These are phyloP conservation scores for Neonectria magnoliae DNA, from an alignment of 2,329 filamentous ascomycete species.

Conservation along the genomic window DNA sequence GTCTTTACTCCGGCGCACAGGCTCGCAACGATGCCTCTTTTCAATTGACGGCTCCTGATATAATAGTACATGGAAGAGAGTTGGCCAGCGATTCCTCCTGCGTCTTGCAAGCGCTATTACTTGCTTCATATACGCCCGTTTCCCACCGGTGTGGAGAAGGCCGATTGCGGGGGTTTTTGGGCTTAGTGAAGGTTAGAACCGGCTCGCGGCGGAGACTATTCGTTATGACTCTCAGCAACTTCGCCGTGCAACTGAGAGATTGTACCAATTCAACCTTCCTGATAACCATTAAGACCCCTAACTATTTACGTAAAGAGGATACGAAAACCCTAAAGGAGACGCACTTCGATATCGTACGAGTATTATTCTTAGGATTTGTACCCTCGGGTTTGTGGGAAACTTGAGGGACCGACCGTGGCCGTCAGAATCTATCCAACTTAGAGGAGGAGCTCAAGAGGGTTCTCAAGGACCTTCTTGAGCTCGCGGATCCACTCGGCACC, in stretches of 20 bases:
- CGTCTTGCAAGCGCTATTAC: constrained; percentile 18
- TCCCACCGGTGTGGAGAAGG: constrained; percentile 14
- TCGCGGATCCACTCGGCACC: constrained; percentile 97
- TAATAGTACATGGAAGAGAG: constrained; percentile 27
- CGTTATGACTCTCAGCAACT: constrained; percentile 11
- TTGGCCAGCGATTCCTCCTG: constrained; percentile 21
- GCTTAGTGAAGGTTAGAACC: constrained; percentile 17
- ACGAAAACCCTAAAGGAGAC: constrained; percentile 23
- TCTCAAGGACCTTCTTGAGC: constrained; percentile 97
- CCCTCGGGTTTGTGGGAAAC: constrained; percentile 8
- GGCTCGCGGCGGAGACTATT: constrained; percentile 25
- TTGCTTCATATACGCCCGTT: constrained; percentile 20
- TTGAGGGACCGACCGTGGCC: constrained; percentile 16
- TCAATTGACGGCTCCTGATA: constrained; percentile 22
- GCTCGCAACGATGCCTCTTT: constrained; percentile 25
- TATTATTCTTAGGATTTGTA: constrained; percentile 27
- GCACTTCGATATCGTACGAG: constrained; percentile 28
- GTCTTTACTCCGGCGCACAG: neutral
- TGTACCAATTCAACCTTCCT: constrained; percentile 25
- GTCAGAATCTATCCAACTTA: constrained; percentile 57
- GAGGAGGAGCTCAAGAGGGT: constrained; percentile 92
- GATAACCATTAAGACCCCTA: constrained; percentile 28
- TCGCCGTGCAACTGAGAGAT: constrained; percentile 16
- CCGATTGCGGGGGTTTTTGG: constrained; percentile 26
- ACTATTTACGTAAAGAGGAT: constrained; percentile 29